Conservation (phyloP, 305 asterid genomes). For the Solanum hybrid region DNA sequence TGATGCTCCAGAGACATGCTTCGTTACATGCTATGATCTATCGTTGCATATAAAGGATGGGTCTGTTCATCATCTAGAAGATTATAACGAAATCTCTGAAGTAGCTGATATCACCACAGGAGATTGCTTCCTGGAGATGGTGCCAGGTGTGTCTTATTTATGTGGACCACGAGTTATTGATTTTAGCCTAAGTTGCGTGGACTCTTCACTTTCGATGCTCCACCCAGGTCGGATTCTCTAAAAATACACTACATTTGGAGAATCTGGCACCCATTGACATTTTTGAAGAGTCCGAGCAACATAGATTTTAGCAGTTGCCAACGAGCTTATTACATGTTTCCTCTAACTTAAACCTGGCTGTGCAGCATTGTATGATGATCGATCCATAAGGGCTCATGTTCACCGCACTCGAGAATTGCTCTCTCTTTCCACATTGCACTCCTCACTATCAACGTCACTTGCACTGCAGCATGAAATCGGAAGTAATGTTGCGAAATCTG, state of each 20-base stretch:
- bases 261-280: background rate
- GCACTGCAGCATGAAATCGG: slow-evolving; percentile 62
- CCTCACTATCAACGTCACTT: slow-evolving; percentile 69
- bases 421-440: slow-evolving; percentile 58
- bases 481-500: slow-evolving; percentile 36
- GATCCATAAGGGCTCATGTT: slow-evolving; percentile 80
- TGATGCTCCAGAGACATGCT: slow-evolving; percentile 83
- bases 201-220: background rate
- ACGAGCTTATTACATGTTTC: slow-evolving; percentile 1
- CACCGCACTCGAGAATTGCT: slow-evolving; percentile 74
- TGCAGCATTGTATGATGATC: slow-evolving; percentile 83
- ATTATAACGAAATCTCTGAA: slow-evolving; percentile 79
- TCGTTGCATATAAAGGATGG: slow-evolving; percentile 70
- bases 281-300: background rate
- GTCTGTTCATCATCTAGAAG: slow-evolving; percentile 61
- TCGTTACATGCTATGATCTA: slow-evolving; percentile 78
- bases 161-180: background rate
- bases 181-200: background rate
- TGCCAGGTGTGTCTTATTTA: slow-evolving; percentile 43
- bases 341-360: slow-evolving; percentile 13
- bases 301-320: background rate
- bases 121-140: slow-evolving; percentile 76
- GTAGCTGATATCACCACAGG: slow-evolving; percentile 76
- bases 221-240: background rate
- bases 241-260: background rate